Conservation (phyloP, 2,329 filamentous ascomycete genomes). For the Orbilia blumenaviensis region DNA sequence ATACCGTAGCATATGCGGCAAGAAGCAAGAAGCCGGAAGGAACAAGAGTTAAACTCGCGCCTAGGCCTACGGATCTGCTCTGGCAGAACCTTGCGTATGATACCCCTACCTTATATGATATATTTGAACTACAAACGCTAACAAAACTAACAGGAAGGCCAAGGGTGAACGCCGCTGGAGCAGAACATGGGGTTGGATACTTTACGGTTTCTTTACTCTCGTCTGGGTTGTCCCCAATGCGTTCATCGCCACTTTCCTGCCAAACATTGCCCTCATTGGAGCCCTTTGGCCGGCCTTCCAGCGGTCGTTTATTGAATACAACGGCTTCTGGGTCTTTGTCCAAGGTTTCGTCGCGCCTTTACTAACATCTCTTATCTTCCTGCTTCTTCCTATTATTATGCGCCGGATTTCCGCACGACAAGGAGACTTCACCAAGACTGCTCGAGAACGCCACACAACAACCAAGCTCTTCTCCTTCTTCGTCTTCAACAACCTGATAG, state of each 20-base stretch:
- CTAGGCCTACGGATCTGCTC: conserved; percentile 88
- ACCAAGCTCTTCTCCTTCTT: conserved; percentile 94
- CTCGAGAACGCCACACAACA: conserved; percentile 88
- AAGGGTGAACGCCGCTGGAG: conserved; percentile 75
- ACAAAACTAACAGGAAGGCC: conserved; percentile 63
- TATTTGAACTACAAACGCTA: background rate
- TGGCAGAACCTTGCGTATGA: conserved; percentile 83
- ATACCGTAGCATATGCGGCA: conserved; percentile 82
- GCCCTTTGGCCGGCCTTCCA: conserved; percentile 78
- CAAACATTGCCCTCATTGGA: conserved; percentile 71
- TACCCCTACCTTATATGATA: background rate
- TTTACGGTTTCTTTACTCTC: conserved; percentile 81
- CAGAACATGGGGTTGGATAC: conserved; percentile 80
- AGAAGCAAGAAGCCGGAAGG: conserved; percentile 83
- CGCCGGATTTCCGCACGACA: conserved; percentile 73
- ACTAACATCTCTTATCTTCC: conserved; percentile 84
- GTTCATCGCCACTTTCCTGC: conserved; percentile 90
- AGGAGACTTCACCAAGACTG: conserved; percentile 87
- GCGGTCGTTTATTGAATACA: conserved; percentile 70
- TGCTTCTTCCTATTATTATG: conserved; percentile 89
- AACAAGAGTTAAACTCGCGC: conserved; percentile 79
- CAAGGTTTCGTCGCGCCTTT: conserved; percentile 92
- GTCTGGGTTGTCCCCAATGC: conserved; percentile 93
- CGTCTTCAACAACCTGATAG: conserved; percentile 93
- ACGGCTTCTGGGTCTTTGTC: conserved; percentile 80